These are phyloP conservation scores for Lepiota brunneoincarnata DNA, from an alignment of 768 basidiomycete species.

Conservation along the genomic window DNA sequence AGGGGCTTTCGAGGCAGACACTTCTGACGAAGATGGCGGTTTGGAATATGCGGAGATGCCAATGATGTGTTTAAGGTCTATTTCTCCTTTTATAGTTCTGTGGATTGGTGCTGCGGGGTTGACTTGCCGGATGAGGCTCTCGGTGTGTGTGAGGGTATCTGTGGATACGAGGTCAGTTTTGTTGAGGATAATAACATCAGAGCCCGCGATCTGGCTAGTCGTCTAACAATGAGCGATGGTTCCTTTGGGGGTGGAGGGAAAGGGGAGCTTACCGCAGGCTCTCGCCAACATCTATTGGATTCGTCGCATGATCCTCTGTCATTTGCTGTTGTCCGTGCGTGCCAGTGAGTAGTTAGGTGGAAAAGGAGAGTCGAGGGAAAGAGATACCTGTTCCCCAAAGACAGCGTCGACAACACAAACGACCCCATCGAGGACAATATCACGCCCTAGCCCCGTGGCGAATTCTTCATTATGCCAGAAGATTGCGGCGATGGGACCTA, in stretches of 20 bases:
- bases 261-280: slow-evolving; percentile 61
- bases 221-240: not conserved
- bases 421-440: slow-evolving; percentile 83
- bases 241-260: not conserved
- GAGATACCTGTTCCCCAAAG: slow-evolving; percentile 55
- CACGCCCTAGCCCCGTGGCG: slow-evolving; percentile 59
- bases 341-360: slow-evolving; percentile 3
- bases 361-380: not conserved
- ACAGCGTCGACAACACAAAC: slow-evolving; percentile 90
- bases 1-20: not conserved
- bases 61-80: slow-evolving; percentile 78
- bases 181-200: slow-evolving; percentile 91
- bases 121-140: slow-evolving; percentile 62
- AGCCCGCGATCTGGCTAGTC: slow-evolving; percentile 86
- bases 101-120: slow-evolving; percentile 81
- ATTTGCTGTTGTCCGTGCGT: slow-evolving; percentile 62
- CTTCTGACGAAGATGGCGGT: slow-evolving; percentile 36
- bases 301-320: slow-evolving; percentile 67
- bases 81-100: slow-evolving; percentile 63
- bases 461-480: slow-evolving; percentile 90
- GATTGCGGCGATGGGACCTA: slow-evolving; percentile 83
- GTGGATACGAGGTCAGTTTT: slow-evolving; percentile 76
- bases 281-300: slow-evolving; percentile 55
- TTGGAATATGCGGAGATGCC: slow-evolving; percentile 74
- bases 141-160: slow-evolving; percentile 43